Evolutionary conservation across 192 early-diverging fungal genomes (phyloP), one percentile per base, ranked within the genome.

Genomic region (Rhizophlyctis rosea): DNA sequence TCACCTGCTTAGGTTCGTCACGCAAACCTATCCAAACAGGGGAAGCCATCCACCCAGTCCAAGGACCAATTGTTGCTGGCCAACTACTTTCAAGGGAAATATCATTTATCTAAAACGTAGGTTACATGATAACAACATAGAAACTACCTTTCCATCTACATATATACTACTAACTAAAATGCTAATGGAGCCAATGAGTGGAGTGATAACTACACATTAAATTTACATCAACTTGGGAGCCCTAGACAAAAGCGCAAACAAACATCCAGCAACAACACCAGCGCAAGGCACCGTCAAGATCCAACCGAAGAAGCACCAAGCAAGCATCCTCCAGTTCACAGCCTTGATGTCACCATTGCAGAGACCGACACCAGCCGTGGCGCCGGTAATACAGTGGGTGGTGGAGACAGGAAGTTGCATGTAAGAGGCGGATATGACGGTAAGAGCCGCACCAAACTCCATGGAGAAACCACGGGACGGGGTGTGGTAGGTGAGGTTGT

Each of bases 321-420:
- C 71, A 24, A 92, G 55, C 47, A 86, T 74, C 59, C 73, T 83
- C 91, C 91, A 92, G 83, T 91, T 91, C 34, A 91, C 61, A 27
- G 86, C 80, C 13, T 76, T 82, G 39, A 75, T 65, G 56, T 61
- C 67, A 32, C 85, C 86, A 52, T 87, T 86, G 69, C 86, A 86
- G 29, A 93, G 79, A 51, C 89, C 91, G 50, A 93, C 83, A 23
- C 77, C 80, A 7, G 83, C 71, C 16, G 89, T 87, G 27, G 90
- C 84, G 50, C 91, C 90, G 34, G 86, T 87, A 36, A 91, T 88
- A 73, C 90, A 93, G 61, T 90, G 90, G 2, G 90, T 91, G 0
- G 90, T 90, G 13, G 90, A 91, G 14, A 93, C 89, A 11, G 91
- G 91, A 9, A 92, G 76, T 30, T 78, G 80, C 33, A 93, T 65